Evolutionary conservation across 2,329 filamentous ascomycete species (phyloP).

Genomic region (Claviceps sorghi): DNA sequence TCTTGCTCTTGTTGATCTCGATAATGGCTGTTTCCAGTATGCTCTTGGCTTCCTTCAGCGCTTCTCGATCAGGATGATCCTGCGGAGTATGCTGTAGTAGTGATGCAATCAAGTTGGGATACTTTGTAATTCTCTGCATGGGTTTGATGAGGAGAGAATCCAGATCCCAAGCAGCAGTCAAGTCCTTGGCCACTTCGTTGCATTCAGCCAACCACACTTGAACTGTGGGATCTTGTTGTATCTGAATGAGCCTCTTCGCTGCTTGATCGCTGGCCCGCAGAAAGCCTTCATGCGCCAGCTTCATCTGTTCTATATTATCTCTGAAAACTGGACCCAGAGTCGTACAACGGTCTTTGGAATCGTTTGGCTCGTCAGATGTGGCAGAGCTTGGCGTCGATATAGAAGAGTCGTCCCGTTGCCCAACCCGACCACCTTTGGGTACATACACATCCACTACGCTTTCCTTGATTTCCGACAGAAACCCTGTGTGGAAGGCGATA

Average conservation of each 20-base stretch:
- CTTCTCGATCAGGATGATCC: conserved; percentile 67
- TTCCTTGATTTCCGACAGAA: conserved; percentile 67
- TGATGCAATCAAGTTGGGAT: conserved; percentile 71
- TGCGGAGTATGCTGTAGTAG: conserved; percentile 64
- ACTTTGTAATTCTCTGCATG: conserved; percentile 87
- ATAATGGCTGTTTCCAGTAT: conserved; percentile 52
- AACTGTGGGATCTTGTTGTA: conserved; percentile 48
- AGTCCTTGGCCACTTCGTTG: conserved; percentile 77
- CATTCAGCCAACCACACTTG: conserved; percentile 88
- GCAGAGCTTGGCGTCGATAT: conserved; percentile 26
- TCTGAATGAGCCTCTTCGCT: conserved; percentile 44
- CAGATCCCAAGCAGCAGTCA: conserved; percentile 87
- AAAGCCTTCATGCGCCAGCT: conserved; percentile 45
- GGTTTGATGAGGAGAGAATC: conserved; percentile 96
- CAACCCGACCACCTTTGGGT: conserved; percentile 36
- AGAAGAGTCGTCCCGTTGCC: conserved; percentile 26
- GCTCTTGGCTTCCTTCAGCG: conserved; percentile 40
- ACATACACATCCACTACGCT: conserved; percentile 69
- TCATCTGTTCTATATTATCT: conserved; percentile 45
- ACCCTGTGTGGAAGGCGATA: conserved; percentile 67
- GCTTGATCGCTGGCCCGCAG: conserved; percentile 49
- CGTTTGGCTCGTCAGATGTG: conserved; percentile 28
- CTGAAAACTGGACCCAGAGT: conserved; percentile 39
- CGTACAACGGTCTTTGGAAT: conserved; percentile 38
- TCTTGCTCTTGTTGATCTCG: conserved; percentile 91